phyloP scores from a whole-genome alignment of 2,329 filamentous ascomycete species.

The Cytospora piceicola region DNA sequence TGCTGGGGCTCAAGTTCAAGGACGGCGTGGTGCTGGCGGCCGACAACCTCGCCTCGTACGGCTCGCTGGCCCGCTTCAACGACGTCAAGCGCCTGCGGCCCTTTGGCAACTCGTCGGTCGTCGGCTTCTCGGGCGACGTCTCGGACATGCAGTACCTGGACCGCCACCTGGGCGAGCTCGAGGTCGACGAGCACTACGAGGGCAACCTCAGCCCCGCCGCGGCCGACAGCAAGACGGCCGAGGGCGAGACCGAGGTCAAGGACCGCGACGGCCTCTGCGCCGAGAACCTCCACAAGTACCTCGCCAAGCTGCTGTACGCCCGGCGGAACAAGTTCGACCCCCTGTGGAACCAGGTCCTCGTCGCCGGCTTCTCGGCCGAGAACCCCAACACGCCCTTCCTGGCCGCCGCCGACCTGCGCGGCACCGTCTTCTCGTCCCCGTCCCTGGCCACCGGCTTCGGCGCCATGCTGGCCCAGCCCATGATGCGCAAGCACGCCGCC shows the following conservation, averaged over 20 bases:
- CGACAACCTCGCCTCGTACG: conserved; percentile 97
- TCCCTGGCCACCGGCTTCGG: conserved; percentile 93
- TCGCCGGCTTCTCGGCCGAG: conserved; percentile 75
- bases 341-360: conserved; percentile 93
- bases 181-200: conserved; percentile 87
- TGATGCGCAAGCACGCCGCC: conserved; percentile 81
- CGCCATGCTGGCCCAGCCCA: conserved; percentile 87
- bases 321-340: conserved; percentile 95
- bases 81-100: conserved; percentile 92
- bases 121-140: conserved; percentile 96
- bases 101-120: conserved; percentile 81
- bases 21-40: conserved; percentile 95
- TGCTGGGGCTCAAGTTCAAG: conserved; percentile 93
- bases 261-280: conserved; percentile 78
- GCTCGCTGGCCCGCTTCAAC: conserved; percentile 93
- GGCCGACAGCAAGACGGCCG: conserved; percentile 45
- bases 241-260: conserved; percentile 56
- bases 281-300: conserved; percentile 94
- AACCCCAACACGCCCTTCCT: conserved; percentile 82
- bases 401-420: conserved; percentile 86
- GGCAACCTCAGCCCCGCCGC: conserved; percentile 32
- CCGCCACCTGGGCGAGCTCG: conserved; percentile 83
- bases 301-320: conserved; percentile 94
- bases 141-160: conserved; percentile 99
- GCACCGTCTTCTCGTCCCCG: conserved; percentile 87